Evolutionary conservation across 495 filamentous ascomycete genomes (phyloP), one percentile per base, ranked within the genome.

Genomic region (Darksidea phi): DNA sequence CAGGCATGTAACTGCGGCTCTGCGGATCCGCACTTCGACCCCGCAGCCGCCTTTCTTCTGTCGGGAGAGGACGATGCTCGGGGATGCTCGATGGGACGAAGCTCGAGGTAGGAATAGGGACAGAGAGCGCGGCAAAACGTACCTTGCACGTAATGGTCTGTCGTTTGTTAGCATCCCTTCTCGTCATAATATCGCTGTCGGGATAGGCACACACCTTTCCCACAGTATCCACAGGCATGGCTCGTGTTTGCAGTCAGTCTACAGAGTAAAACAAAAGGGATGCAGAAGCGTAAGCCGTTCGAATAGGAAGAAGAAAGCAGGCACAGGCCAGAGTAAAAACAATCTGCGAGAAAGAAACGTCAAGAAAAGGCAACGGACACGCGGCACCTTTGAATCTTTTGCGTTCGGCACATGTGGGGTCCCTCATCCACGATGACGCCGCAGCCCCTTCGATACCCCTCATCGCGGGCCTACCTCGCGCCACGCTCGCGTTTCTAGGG

Each of bases 81-180:
- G 20, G 24, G 32, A 50, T 25, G 23, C 28, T 0, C 17, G 53
- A 42, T 15, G 23, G 43, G 25, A 15, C 24, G 36, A 36, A 12
- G 23, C 37, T 47, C 36, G 23, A 34, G 48, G 52, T 1, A n/a
- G 23, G 26, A 43, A 46, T 17, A 38, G 47, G 20, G 34, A 24
- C 20, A 41, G 45, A 37, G 46, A 24, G 46, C 21, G 51, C 48
- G 43, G 59, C 34, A 25, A 50, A 45, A 53, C 71, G 68, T 74
- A 83, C 86, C 80, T 88, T 89, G 78, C 87, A 89, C 67, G 82
- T 89, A 71, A 90, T 90, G 37, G 84, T 88, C 87, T 89, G 68
- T 54, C 54, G 59, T 42, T 57, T 18, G 38, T 58, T 48, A 64
- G 54, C 23, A 24, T 24, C 41, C 41, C 28, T 10, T 48, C 42